Evolutionary conservation across 2,329 filamentous ascomycete genomes (phyloP).

Genomic region (Cladosporium sp.): DNA sequence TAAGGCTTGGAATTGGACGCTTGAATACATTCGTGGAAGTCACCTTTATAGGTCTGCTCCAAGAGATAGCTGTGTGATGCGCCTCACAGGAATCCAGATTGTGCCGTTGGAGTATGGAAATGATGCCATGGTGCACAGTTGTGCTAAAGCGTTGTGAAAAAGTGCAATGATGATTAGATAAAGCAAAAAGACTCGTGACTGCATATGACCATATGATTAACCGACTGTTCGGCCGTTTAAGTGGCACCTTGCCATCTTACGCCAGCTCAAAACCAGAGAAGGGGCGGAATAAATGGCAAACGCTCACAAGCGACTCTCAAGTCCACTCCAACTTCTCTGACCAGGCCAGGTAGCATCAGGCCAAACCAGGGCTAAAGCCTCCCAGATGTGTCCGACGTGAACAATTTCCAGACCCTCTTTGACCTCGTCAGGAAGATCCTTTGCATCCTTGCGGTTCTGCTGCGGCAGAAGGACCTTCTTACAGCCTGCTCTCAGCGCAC

Average conservation of each 20-base stretch:
- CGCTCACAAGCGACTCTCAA: constrained; percentile 73
- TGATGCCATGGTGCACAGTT: too few relatives aligned
- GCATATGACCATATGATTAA: neutral
- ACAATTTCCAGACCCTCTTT: constrained; percentile 82
- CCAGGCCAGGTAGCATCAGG: constrained; percentile 82
- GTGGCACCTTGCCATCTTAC: neutral
- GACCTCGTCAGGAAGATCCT: constrained; percentile 87
- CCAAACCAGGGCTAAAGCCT: constrained; percentile 88
- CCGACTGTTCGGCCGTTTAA: too few relatives aligned
- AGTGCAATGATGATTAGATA: neutral
- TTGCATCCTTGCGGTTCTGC: constrained; percentile 87
- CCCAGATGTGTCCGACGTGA: constrained; percentile 89
- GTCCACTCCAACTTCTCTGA: constrained; percentile 61
- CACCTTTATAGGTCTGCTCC: too few relatives aligned
- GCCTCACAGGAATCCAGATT: too few relatives aligned
- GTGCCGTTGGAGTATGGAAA: too few relatives aligned
- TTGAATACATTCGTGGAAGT: too few relatives aligned
- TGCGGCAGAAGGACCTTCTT: constrained; percentile 87
- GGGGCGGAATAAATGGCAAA: neutral
- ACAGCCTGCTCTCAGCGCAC: constrained; percentile 85
- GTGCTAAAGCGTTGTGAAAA: too few relatives aligned
- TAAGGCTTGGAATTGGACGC: too few relatives aligned
- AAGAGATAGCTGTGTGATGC: too few relatives aligned
- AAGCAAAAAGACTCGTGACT: neutral
- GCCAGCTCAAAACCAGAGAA: neutral